Base-by-base conservation (phyloP, 306 rosid genomes). In the Erythrophleum fordii region DNA sequence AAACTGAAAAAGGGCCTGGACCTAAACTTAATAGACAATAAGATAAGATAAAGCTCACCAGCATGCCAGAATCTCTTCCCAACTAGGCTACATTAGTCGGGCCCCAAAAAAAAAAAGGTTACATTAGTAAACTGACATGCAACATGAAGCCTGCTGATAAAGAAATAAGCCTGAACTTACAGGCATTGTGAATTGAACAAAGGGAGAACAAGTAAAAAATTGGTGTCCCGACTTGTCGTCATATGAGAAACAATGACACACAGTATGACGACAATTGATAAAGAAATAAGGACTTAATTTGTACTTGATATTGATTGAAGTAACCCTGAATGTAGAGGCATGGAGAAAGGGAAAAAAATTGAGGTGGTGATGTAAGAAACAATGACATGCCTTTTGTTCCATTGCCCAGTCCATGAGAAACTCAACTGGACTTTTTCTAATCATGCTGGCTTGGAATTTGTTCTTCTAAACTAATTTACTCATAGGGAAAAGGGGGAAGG, bases 41-140 rank as follows among this genome's bases (percentile, higher is more conserved):
- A 29, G 70, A 73, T 81, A 73, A 8, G 60, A 26, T 35, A 29
- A 45, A 72, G 58, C 49, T 44, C 26, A 37, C 22, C n/a, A 41
- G 56, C 59, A 52, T 29, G 41, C 42, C 41, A 16, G 17, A 31
- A 14, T 23, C 68, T 31, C 22, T 6, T 29, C 37, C 35, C n/a
- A 59, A 59, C 37, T 59, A 58, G 65, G 18, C 65, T 55, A 22
- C 61, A 22, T 55, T 55, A 22, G 29, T 52, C 59, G 6, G n/a
- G 59, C 9, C 59, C 6, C 1, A 31, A 52, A 52, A 51, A 52
- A 28, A 56, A 62, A 9, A 17, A 64, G 10, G 26, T 6, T 64
- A 34, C 5, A 2, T 5, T 62, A 17, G n/a, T 0, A 64, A 34
- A 64, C 26, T 18, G 78, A 68, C 59, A 34, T 14, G 66, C 26